phyloP scores from a whole-genome alignment of 2,329 filamentous ascomycete genomes.

The Fusarium verrucosum region DNA sequence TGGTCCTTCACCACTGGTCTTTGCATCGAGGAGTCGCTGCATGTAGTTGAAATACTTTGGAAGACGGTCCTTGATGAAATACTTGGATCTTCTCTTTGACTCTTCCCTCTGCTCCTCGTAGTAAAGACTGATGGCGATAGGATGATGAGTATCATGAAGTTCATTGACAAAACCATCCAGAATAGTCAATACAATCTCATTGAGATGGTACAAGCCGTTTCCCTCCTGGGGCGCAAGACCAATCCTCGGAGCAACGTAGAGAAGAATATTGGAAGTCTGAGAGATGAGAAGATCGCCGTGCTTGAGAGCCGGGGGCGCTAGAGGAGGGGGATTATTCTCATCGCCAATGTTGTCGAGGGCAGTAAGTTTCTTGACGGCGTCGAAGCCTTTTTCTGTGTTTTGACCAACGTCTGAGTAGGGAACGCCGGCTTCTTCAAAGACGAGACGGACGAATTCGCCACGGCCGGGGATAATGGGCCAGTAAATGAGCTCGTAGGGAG shows the following conservation, averaged over 20 bases:
- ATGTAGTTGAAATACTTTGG: constrained; percentile 80
- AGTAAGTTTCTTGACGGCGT: constrained; percentile 60
- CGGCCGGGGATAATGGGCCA: constrained; percentile 77
- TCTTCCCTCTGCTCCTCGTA: constrained; percentile 82
- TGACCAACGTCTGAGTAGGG: constrained; percentile 67
- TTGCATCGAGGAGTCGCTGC: constrained; percentile 68
- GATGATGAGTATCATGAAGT: constrained; percentile 80
- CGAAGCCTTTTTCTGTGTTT: constrained; percentile 58
- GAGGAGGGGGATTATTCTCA: constrained; percentile 67
- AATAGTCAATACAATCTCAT: constrained; percentile 72
- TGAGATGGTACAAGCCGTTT: constrained; percentile 64
- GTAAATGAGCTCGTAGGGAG: constrained; percentile 73
- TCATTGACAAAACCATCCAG: constrained; percentile 77
- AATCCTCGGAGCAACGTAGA: constrained; percentile 72
- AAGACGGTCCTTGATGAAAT: constrained; percentile 69
- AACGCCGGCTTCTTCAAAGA: constrained; percentile 73
- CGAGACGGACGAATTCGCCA: constrained; percentile 77
- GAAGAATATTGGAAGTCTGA: constrained; percentile 78
- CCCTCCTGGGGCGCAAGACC: constrained; percentile 60
- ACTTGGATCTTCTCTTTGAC: constrained; percentile 63
- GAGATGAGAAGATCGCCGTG: constrained; percentile 69
- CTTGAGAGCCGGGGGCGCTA: constrained; percentile 74
- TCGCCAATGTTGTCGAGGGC: constrained; percentile 58
- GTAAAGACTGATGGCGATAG: constrained; percentile 65
- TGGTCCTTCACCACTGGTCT: constrained; percentile 65